phyloP scores from a whole-genome alignment of 2,329 filamentous ascomycete species.

The Chalaropsis ovoidea region DNA sequence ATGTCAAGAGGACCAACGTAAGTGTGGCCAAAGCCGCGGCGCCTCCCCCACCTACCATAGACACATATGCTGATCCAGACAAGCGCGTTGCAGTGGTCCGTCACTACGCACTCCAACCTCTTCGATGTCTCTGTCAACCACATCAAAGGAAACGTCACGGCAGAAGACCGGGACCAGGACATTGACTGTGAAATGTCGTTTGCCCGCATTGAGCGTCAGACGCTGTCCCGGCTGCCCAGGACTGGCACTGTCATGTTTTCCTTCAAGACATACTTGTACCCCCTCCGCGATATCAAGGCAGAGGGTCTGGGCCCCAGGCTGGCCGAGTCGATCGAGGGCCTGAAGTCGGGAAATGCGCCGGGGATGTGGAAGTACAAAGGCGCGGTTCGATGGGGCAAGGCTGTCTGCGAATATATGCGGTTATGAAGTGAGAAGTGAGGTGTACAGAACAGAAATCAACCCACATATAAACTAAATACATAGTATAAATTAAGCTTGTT shows the following conservation, averaged over 20 bases:
- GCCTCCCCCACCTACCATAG: not conserved
- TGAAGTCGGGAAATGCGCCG: slow-evolving; percentile 42
- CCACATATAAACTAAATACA: not conserved
- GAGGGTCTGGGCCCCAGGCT: slow-evolving; percentile 41
- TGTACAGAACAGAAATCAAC: too few relatives aligned
- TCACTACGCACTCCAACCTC: slow-evolving; percentile 38
- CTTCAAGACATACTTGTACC: slow-evolving; percentile 48
- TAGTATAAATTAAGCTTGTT: not conserved
- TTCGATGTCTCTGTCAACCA: slow-evolving; percentile 36
- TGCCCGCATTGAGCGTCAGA: slow-evolving; percentile 44
- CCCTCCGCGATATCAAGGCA: slow-evolving; percentile 39
- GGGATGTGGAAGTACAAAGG: slow-evolving; percentile 48
- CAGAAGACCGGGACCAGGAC: slow-evolving; percentile 31
- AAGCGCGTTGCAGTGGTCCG: slow-evolving; percentile 36
- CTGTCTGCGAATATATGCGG: slow-evolving; percentile 40
- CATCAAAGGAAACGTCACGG: slow-evolving; percentile 31
- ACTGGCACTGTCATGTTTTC: slow-evolving; percentile 43
- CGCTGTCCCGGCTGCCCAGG: slow-evolving; percentile 40
- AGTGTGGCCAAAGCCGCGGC: slow-evolving; percentile 24
- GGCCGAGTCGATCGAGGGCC: slow-evolving; percentile 45
- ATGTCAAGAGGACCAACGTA: slow-evolving; percentile 43
- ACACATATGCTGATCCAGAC: not conserved
- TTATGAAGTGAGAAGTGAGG: slow-evolving; percentile 24
- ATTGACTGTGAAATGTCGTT: slow-evolving; percentile 36
- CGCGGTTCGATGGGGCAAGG: slow-evolving; percentile 39